phyloP scores from a whole-genome alignment of 768 basidiomycete genomes.

The Melanogaster broomeanus region DNA sequence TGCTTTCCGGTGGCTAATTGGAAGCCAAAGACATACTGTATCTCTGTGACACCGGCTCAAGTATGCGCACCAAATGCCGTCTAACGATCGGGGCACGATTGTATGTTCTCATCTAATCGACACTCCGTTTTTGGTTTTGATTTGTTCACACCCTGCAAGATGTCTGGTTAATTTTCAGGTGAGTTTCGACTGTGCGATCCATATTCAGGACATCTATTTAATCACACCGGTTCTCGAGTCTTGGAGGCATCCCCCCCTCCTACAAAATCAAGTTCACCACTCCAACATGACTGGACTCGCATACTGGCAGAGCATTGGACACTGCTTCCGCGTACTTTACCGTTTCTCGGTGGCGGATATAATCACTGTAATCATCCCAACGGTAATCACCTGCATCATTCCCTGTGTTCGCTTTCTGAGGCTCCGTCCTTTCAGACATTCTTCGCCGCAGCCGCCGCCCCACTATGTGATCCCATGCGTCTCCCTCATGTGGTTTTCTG shows the following conservation, averaged over 20 bases:
- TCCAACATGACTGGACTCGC: constrained; percentile 16
- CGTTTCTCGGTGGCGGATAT: constrained; percentile 28
- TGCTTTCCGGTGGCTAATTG: too few relatives aligned
- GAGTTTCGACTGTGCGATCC: constrained; percentile 7
- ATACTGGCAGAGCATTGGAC: constrained; percentile 10
- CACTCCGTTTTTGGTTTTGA: constrained; percentile 10
- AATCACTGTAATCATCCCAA: constrained; percentile 27
- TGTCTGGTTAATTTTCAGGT: not conserved
- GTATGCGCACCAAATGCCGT: too few relatives aligned
- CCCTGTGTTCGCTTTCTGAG: not conserved
- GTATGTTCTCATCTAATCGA: too few relatives aligned
- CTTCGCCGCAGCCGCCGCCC: constrained; percentile 29
- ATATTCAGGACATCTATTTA: constrained; percentile 22
- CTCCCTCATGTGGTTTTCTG: constrained; percentile 33
- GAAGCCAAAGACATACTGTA: too few relatives aligned
- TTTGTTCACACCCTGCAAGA: constrained; percentile 11
- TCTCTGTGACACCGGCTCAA: too few relatives aligned
- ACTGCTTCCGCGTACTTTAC: constrained; percentile 18
- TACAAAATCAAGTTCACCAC: constrained; percentile 25
- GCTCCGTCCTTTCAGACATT: constrained; percentile 23
- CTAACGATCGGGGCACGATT: too few relatives aligned
- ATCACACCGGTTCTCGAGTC: not conserved
- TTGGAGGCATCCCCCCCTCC: not conserved
- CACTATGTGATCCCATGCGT: constrained; percentile 8
- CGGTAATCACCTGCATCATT: constrained; percentile 9